Evolutionary conservation across 768 basidiomycete genomes (phyloP), one percentile per base, ranked within the genome.

Genomic region (Pulveroboletus ravenelii): DNA sequence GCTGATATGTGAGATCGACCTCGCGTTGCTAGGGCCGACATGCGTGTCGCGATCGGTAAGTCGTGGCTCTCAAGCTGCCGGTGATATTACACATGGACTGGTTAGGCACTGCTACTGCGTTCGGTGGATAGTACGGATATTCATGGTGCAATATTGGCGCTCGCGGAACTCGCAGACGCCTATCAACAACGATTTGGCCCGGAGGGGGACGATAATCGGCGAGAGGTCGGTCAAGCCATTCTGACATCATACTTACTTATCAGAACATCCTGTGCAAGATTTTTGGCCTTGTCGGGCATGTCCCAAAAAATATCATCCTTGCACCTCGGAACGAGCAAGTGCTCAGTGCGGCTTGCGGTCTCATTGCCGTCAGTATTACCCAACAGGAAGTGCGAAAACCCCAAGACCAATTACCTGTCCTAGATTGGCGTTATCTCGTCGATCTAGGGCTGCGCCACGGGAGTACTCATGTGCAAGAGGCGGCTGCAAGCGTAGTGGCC

Each of bases 141-240:
- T 10, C 93, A 97, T 61, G 95, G 95, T 2, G 84, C 78, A 9
- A 68, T 97, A n/a, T 71, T 84, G 20, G 82, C 80, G 1, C 72
- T 97, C 23, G 76, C 78, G 8, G 86, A 93, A 63, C 72, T 97
- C 14, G 82, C 90, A 0, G 63, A 70, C n/a, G 84, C 82, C 2
- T 84, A 77, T 55, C 71, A 66, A 14, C 63, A 54, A 53, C 50
- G 51, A 58, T 36, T 63, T 69, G 40, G 60, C 62, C 27, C 64
- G 53, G 27, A 61, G 63, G 56, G 62, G 66, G 48, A 74, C 74
- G 46, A 61, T 55, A 41, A 67, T 64, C 45, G 69, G 57, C 70
- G 72, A 41, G 71, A 80, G 66, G 85, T 88, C 56, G 41, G 51
- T 43, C 42, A 18, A 43, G 46, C 37, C 39, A 23, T 10, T 34